Conservation (phyloP, 2,329 filamentous ascomycete species). For the Nemania sp. region DNA sequence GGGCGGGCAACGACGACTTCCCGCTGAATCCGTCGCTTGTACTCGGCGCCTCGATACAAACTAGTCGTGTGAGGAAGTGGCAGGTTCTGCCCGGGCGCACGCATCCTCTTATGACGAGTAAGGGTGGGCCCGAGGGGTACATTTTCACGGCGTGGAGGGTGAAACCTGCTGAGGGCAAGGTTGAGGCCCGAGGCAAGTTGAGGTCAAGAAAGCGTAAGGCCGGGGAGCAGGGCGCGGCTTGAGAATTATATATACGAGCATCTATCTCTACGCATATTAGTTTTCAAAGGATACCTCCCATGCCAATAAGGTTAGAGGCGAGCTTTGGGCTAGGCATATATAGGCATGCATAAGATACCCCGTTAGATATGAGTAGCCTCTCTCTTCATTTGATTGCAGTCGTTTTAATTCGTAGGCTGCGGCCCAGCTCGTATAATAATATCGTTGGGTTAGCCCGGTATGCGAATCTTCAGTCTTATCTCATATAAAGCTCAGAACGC, state of each 20-base stretch:
- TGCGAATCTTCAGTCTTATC: conserved; percentile 13
- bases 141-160: conserved; percentile 87
- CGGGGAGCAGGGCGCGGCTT: conserved; percentile 35
- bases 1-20: conserved; percentile 78
- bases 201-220: conserved; percentile 74
- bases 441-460: neutral
- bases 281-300: neutral
- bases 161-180: conserved; percentile 80
- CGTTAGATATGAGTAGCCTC: conserved; percentile 2
- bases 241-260: conserved; percentile 9
- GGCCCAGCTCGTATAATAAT: neutral
- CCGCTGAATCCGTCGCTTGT: conserved; percentile 88
- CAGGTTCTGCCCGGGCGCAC: conserved; percentile 93
- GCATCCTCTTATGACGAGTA: conserved; percentile 92
- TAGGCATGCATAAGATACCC: conserved; percentile 30
- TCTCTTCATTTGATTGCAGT: conserved; percentile 14
- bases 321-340: conserved; percentile 3
- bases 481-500: conserved; percentile 7
- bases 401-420: conserved; percentile 5
- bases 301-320: neutral
- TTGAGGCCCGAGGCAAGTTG: conserved; percentile 84
- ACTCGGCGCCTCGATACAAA: conserved; percentile 84
- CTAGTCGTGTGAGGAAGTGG: conserved; percentile 81
- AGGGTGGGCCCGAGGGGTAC: conserved; percentile 90
- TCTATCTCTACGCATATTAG: conserved; percentile 12